Percentiles rank a stretch among this genome's conserved stretches.
Evolutionary conservation across 106 monocot genomes (phyloP).

Genomic region (Gastrodia elata): DNA sequence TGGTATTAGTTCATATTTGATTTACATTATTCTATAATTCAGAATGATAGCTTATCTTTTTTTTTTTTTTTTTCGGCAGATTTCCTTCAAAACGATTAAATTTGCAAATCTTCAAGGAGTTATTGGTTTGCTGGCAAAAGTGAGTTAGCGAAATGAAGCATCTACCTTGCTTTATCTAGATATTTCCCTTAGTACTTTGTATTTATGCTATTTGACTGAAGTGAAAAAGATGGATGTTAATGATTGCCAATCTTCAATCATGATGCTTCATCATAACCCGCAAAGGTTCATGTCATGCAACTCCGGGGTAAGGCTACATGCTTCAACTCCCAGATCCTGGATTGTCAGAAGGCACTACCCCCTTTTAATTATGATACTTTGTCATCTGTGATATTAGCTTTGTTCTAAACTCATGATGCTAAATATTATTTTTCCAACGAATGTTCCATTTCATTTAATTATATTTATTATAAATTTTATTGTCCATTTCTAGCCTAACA

Average conservation of each 20-base stretch:
- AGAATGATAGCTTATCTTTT: conserved; percentile 8
- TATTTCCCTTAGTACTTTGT: conserved; percentile 1
- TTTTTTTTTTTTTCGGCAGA: conserved; percentile 25
- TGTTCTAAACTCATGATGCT: too few relatives aligned
- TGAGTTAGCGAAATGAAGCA: conserved; percentile 25
- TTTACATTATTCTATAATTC: neutral
- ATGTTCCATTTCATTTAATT: neutral
- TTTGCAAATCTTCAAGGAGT: conserved; percentile 44
- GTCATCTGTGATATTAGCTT: too few relatives aligned
- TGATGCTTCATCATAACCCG: neutral
- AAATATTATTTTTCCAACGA: too few relatives aligned
- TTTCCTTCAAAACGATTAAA: conserved; percentile 67
- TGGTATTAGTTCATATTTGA: neutral
- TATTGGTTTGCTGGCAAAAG: conserved; percentile 71
- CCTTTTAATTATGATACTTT: neutral
- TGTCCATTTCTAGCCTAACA: neutral
- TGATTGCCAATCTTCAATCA: neutral
- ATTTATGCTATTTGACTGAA: neutral
- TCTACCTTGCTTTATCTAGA: neutral
- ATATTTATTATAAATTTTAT: neutral
- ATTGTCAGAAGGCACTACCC: too few relatives aligned
- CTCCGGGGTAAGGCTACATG: too few relatives aligned
- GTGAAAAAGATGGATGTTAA: neutral
- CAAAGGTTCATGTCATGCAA: too few relatives aligned
- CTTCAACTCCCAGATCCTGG: too few relatives aligned